Conservation (phyloP, 108 stramenopile genomes). For the Pseudonitzschia delicatissima region DNA sequence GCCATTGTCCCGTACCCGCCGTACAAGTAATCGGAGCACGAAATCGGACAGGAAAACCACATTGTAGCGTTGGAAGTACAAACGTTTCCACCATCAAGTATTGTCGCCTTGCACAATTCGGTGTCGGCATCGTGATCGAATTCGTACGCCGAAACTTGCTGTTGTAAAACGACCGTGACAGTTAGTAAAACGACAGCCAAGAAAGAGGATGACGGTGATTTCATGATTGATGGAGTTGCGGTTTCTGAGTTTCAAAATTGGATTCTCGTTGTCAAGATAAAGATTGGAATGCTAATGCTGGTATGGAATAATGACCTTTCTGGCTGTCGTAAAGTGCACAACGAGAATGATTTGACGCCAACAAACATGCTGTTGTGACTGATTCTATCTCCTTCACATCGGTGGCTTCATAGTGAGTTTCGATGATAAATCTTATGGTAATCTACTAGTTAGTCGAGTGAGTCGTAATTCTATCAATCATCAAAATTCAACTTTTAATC, state of each 20-base stretch:
- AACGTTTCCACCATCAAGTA: neutral
- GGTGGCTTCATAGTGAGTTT: no score
- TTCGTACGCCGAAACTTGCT: neutral
- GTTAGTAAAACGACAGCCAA: neutral
- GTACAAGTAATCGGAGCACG: neutral
- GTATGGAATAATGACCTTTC: no score
- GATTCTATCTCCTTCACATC: no score
- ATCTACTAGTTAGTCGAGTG: no score
- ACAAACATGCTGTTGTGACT: no score
- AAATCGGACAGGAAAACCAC: slow-evolving; percentile 6
- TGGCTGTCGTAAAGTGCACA: no score
- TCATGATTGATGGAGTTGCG: neutral
- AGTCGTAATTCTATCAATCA: no score
- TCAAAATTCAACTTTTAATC: no score
- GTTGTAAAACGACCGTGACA: neutral
- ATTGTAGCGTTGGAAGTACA: neutral
- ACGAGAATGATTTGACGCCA: no score
- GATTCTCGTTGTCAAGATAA: no score
- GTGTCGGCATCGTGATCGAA: neutral
- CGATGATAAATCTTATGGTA: no score
- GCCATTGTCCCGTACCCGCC: neutral
- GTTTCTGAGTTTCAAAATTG: neutral
- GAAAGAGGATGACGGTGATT: neutral
- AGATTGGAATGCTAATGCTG: no score
- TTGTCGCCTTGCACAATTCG: neutral